Percentiles rank a stretch among this genome's conserved stretches.
Conservation (phyloP, 2,329 filamentous ascomycete species). For the Pezicula neosporulosa region DNA sequence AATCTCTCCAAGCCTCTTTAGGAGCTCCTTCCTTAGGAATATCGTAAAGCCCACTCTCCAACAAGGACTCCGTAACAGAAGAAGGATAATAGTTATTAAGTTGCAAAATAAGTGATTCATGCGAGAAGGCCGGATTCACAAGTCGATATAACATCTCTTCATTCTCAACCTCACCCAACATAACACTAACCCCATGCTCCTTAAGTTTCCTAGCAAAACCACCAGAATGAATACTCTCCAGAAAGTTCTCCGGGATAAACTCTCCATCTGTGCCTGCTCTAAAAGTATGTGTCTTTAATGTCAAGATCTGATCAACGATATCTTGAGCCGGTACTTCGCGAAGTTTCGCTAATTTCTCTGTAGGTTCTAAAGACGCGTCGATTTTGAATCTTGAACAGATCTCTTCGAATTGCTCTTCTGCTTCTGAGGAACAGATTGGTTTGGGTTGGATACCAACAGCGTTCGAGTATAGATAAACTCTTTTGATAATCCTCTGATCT, state of each 20-base stretch:
- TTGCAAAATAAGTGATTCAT: not conserved
- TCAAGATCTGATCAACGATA: slow-evolving; percentile 24
- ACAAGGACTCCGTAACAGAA: not conserved
- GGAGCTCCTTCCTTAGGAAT: not conserved
- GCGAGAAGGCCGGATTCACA: not conserved
- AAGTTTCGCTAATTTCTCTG: slow-evolving; percentile 28
- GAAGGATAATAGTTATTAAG: not conserved
- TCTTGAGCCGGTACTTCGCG: slow-evolving; percentile 22
- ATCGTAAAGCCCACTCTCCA: not conserved
- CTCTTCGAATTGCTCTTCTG: slow-evolving; percentile 35
- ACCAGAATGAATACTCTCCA: not conserved
- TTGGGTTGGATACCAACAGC: slow-evolving; percentile 39
- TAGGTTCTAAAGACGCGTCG: slow-evolving; percentile 9
- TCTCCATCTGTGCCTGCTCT: slow-evolving; percentile 37
- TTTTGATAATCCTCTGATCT: not conserved
- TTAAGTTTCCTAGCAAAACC: not conserved
- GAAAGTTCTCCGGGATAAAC: slow-evolving; percentile 25
- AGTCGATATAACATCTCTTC: not conserved
- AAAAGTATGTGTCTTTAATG: slow-evolving; percentile 40
- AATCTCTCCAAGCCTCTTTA: slow-evolving; percentile 1
- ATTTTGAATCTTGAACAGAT: slow-evolving; percentile 31
- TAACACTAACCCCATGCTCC: not conserved
- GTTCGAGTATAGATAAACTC: slow-evolving; percentile 28
- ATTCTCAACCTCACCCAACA: not conserved
- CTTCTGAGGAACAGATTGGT: slow-evolving; percentile 12